These are phyloP conservation scores for Aspergillus haitiensis DNA, from an alignment of 495 filamentous ascomycete genomes.

Conservation along the genomic window DNA sequence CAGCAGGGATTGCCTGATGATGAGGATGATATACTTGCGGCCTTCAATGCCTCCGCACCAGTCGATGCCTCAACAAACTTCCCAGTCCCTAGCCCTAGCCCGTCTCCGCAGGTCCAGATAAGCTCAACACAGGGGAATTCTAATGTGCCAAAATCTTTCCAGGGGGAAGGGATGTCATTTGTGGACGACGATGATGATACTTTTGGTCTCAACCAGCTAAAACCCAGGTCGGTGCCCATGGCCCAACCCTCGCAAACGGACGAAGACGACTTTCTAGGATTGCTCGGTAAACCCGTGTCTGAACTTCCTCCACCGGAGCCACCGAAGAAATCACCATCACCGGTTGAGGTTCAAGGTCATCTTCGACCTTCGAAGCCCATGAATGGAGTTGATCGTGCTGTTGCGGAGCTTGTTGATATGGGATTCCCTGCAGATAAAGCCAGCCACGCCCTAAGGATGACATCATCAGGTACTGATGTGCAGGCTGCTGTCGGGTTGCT, in stretches of 20 bases:
- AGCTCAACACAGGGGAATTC: constrained; percentile 21
- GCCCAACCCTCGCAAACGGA: constrained; percentile 36
- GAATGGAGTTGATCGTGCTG: constrained; percentile 73
- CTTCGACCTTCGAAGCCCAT: constrained; percentile 37
- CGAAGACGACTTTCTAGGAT: constrained; percentile 86
- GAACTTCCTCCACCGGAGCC: constrained; percentile 57
- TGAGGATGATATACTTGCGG: constrained; percentile 63
- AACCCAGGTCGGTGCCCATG: constrained; percentile 40
- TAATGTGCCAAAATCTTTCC: constrained; percentile 29
- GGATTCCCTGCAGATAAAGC: constrained; percentile 85
- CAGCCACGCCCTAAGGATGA: constrained; percentile 72
- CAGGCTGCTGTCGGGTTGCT: constrained; percentile 89
- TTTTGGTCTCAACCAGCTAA: constrained; percentile 77
- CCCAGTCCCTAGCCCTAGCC: constrained; percentile 45
- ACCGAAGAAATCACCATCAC: constrained; percentile 39
- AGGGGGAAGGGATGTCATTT: constrained; percentile 24
- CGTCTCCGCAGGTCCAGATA: constrained; percentile 31
- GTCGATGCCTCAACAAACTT: constrained; percentile 64
- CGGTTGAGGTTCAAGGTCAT: constrained; percentile 48
- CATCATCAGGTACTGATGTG: constrained; percentile 74
- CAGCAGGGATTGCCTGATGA: constrained; percentile 41
- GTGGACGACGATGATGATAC: constrained; percentile 72
- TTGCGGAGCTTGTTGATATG: constrained; percentile 93
- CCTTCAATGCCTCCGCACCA: constrained; percentile 59
- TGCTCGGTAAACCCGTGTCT: constrained; percentile 83